Evolutionary conservation across 2,329 filamentous ascomycete genomes (phyloP), one percentile per base, ranked within the genome.

Genomic region (Aureobasidium sp.): DNA sequence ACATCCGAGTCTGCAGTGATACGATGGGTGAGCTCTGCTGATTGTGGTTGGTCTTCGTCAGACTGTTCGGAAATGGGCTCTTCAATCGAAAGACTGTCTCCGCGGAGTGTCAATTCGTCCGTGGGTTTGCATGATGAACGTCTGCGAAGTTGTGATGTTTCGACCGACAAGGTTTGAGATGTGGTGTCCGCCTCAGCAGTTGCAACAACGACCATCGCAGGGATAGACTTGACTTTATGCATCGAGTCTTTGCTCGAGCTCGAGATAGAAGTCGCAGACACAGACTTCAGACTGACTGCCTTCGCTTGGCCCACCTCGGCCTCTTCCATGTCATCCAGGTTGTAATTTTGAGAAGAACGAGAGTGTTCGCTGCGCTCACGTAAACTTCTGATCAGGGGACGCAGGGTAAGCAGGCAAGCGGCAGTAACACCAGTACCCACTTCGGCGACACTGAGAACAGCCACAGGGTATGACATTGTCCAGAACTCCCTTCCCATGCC

Each of bases 361-460:
- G 13, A 16, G 14, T 47, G 45, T 8, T 48, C 29, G 25, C 55
- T 39, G 14, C 55, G 55, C 21, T 49, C 55, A 7, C 55, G 55
- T 32, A 21, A 41, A 27, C 25, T 59, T n/a, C 55, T 36, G 44
- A 71, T 70, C 10, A 74, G 62, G 2, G 72, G 70, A 16, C 72
- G 68, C 16, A 73, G 63, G 2, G 71, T 69, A 2, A 70, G 67
- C 5, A 71, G 62, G 4, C 68, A 71, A 8, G 70, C 68, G 34
- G 72, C 71, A 11, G 66, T 66, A n/a, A 72, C 68, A 27, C 70
- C 71, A 7, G 73, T 63, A 14, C 71, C 71, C 25, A 66, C 67
- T 61, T 75, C 73, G n/a, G 68, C 61, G 36, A 67, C 67, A 8
- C 68, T 68, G 64, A 68, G 69, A n/a, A 72, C 44, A 29, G 55